A percentile compares a stretch with the other conserved stretches of the same genome.
phyloP scores from a whole-genome alignment of 805 yeast genomes.

The Zygotorulaspora florentina region DNA sequence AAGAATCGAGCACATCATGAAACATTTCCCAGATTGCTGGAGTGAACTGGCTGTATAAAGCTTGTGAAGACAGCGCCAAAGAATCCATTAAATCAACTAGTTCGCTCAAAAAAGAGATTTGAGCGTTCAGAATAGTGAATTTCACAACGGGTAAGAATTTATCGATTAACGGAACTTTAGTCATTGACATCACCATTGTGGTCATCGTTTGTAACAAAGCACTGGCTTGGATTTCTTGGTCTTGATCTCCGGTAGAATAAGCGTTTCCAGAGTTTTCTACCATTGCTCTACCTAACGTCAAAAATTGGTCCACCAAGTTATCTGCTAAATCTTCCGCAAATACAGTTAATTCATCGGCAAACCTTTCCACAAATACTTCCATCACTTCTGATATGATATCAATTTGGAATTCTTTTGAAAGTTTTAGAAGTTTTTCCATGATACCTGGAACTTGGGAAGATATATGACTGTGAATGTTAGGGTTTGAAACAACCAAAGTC shows the following conservation, averaged over 20 bases:
- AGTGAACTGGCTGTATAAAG: slow-evolving; percentile 42
- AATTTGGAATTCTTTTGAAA: slow-evolving; percentile 77
- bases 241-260: slow-evolving; percentile 42
- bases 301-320: slow-evolving; percentile 59
- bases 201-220: slow-evolving; percentile 69
- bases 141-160: slow-evolving; percentile 55
- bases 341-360: slow-evolving; percentile 83
- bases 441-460: slow-evolving; percentile 71
- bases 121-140: slow-evolving; percentile 54
- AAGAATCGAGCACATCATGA: slow-evolving; percentile 46
- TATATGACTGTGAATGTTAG: slow-evolving; percentile 61
- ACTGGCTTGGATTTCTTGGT: slow-evolving; percentile 63
- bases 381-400: slow-evolving; percentile 87
- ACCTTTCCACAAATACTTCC: slow-evolving; percentile 90
- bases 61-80: slow-evolving; percentile 45
- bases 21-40: slow-evolving; percentile 52
- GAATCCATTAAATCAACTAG: slow-evolving; percentile 60
- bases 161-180: slow-evolving; percentile 49
- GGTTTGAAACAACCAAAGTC: slow-evolving; percentile 63
- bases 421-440: slow-evolving; percentile 70
- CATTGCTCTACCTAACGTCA: slow-evolving; percentile 52
- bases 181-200: slow-evolving; percentile 67
- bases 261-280: slow-evolving; percentile 42
- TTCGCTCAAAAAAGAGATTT: slow-evolving; percentile 59
- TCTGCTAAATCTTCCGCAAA: slow-evolving; percentile 66